phyloP scores from a whole-genome alignment of 2,329 filamentous ascomycete species.

The Trichoderma koningii region DNA sequence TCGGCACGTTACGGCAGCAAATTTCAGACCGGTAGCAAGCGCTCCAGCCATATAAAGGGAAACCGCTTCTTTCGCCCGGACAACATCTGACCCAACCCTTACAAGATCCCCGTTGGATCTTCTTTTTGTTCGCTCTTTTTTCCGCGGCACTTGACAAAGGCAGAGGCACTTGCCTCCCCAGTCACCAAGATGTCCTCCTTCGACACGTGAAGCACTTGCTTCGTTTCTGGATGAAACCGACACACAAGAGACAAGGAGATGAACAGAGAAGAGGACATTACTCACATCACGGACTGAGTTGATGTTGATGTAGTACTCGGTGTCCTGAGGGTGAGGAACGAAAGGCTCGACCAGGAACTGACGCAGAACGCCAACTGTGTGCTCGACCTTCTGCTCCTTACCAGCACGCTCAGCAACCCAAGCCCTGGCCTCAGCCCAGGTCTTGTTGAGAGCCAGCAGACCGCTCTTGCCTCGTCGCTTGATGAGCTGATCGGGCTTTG shows the following conservation, averaged over 20 bases:
- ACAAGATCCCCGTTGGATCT: not conserved
- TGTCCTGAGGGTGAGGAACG: constrained; percentile 90
- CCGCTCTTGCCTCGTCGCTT: constrained; percentile 99
- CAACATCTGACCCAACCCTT: not conserved
- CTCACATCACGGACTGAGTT: constrained; percentile 99
- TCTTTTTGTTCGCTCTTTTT: not conserved
- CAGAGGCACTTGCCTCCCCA: constrained; percentile 1
- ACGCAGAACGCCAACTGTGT: constrained; percentile 81
- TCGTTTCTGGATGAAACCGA: not conserved
- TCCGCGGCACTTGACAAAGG: not conserved
- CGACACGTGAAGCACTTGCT: not conserved
- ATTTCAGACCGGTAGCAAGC: constrained; percentile 20
- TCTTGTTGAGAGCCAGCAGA: constrained; percentile 93
- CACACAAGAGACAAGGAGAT: not conserved
- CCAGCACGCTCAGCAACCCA: constrained; percentile 93
- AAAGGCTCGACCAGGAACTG: constrained; percentile 99
- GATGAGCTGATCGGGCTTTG: constrained; percentile 99
- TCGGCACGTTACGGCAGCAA: constrained; percentile 33
- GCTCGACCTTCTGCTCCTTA: constrained; percentile 92
- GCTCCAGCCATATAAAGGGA: constrained; percentile 28
- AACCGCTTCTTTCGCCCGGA: constrained; percentile 10
- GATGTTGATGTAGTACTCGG: constrained; percentile 99
- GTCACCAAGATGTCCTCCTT: not conserved
- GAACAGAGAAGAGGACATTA: constrained; percentile 38
- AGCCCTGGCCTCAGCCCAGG: constrained; percentile 88